Conservation (phyloP, 176 grass and related monocot species). For the Lolium multiflorum region DNA sequence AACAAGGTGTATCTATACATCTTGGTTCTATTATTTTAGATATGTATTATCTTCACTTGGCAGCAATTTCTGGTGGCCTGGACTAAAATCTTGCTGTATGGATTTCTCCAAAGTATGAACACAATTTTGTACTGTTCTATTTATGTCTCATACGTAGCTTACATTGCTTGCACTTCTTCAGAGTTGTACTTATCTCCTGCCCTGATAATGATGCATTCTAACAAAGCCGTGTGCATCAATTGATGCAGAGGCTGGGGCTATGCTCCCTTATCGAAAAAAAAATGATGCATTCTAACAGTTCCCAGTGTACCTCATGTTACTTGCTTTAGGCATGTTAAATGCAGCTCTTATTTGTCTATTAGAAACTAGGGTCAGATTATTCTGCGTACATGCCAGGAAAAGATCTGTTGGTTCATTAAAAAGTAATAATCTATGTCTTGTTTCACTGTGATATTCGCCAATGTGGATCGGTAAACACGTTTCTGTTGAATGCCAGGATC, state of each 20-base stretch:
- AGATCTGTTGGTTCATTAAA: conserved; percentile 4
- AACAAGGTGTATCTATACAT: not conserved
- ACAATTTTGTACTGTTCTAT: conserved; percentile 58
- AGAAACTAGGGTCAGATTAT: not conserved
- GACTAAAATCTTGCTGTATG: conserved; percentile 81
- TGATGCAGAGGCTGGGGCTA: no score
- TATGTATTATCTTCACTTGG: conserved; percentile 5
- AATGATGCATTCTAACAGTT: conserved; percentile 21
- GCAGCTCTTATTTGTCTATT: conserved; percentile 2
- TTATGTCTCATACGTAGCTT: not conserved
- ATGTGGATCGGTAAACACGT: not conserved
- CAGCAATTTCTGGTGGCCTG: conserved; percentile 82
- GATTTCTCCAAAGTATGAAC: conserved; percentile 89
- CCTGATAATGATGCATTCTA: conserved; percentile 31
- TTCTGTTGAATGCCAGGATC: conserved; percentile 59
- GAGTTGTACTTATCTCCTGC: not conserved
- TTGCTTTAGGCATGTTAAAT: conserved; percentile 20
- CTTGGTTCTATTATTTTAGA: conserved; percentile 4
- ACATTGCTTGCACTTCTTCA: conserved; percentile 17
- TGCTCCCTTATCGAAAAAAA: no score
- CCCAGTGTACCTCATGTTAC: not conserved
- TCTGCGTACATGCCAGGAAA: not conserved
- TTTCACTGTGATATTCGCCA: not conserved
- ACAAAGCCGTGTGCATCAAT: no score
- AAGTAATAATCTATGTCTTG: not conserved